These are phyloP conservation scores for Picea engelmannii DNA, from an alignment of 83 land plant genomes.

Conservation along the genomic window DNA sequence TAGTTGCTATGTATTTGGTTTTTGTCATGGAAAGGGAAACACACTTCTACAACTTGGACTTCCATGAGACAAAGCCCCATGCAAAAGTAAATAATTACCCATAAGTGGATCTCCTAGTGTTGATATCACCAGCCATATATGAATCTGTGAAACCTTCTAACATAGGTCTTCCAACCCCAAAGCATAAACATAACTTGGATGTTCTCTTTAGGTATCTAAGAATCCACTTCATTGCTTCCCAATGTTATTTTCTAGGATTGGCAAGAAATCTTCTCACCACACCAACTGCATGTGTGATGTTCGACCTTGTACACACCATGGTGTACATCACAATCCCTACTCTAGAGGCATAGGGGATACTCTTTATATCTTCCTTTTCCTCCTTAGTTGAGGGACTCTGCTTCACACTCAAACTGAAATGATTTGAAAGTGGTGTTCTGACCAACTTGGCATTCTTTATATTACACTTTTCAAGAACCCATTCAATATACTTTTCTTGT, in stretches of 20 bases:
- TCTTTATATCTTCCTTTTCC: slow-evolving; percentile 4
- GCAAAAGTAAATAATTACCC: background rate
- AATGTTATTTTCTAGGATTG: background rate
- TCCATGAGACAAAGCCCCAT: slow-evolving; percentile 14
- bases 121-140: slow-evolving; percentile 12
- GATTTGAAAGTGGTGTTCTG: background rate
- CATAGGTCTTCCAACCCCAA: background rate
- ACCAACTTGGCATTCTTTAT: slow-evolving; percentile 10
- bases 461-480: slow-evolving; percentile 13
- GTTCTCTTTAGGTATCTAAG: slow-evolving; percentile 2
- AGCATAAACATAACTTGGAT: slow-evolving; percentile 8
- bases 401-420: slow-evolving; percentile 3
- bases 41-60: background rate
- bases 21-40: slow-evolving; percentile 12
- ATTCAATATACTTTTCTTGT: slow-evolving; percentile 20
- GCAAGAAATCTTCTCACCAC: slow-evolving; percentile 7
- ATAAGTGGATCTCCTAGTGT: background rate
- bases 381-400: background rate
- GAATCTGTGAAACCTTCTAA: slow-evolving; percentile 9
- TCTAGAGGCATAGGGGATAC: slow-evolving; percentile 6
- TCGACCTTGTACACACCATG: slow-evolving; percentile 15
- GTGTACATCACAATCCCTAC: slow-evolving; percentile 15
- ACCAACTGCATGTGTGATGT: slow-evolving; percentile 1
- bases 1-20: background rate
- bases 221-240: background rate